Conservation (phyloP, 169 alveolate genomes). For the Besnoitia besnoiti region DNA sequence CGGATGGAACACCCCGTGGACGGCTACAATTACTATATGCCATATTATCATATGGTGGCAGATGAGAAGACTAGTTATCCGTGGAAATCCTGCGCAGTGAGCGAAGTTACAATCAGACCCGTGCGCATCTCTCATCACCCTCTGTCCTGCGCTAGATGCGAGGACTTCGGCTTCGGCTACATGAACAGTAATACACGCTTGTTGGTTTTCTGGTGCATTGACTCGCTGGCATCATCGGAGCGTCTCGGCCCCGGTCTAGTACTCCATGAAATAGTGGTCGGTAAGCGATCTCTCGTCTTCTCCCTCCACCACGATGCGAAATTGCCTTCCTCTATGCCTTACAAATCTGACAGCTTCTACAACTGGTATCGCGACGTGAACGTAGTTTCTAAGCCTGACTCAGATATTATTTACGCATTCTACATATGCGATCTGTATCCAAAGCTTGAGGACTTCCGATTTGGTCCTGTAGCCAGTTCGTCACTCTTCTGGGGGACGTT, state of each 20-base stretch:
- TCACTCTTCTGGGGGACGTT: background rate
- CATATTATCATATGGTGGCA: background rate
- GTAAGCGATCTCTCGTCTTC: background rate
- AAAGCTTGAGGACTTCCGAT: background rate
- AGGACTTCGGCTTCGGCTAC: background rate
- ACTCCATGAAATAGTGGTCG: background rate
- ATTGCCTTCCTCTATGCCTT: background rate
- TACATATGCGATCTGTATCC: constrained; percentile 6
- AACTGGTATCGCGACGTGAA: background rate
- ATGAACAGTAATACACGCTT: background rate
- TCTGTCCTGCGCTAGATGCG: background rate
- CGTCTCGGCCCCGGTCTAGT: background rate
- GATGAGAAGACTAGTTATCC: constrained; percentile 13
- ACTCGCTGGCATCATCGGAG: background rate
- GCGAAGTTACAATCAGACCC: background rate
- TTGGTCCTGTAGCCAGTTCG: constrained; percentile 23
- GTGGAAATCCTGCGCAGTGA: background rate
- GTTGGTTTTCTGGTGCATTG: background rate
- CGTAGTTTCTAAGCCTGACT: background rate
- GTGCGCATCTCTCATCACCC: background rate
- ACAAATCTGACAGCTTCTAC: background rate
- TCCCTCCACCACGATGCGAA: background rate
- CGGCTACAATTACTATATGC: background rate
- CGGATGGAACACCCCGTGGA: background rate
- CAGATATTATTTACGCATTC: background rate